phyloP scores from a whole-genome alignment of 306 rosid genomes.

The Rosa multiflora region DNA sequence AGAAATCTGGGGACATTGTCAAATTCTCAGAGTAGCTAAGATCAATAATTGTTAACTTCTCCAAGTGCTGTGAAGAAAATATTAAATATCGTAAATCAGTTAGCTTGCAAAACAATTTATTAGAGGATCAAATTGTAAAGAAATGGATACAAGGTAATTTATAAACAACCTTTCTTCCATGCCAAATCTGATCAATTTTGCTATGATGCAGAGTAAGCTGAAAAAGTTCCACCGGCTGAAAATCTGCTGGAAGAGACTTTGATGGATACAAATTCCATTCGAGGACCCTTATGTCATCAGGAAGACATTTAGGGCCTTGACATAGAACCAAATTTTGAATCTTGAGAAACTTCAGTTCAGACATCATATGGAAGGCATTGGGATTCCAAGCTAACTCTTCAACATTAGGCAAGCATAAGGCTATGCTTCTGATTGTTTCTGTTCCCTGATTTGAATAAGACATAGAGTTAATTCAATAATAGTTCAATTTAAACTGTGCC shows the following conservation, averaged over 20 bases:
- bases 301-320: slow-evolving; percentile 12
- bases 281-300: slow-evolving; percentile 16
- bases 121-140: too few species aligned
- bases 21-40: neutral
- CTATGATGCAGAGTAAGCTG: slow-evolving; percentile 18
- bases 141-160: too few species aligned
- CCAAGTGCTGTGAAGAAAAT: neutral
- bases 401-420: neutral
- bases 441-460: slow-evolving; percentile 20
- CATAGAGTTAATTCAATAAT: neutral
- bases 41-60: neutral
- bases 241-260: slow-evolving; percentile 21
- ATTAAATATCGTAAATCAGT: too few species aligned
- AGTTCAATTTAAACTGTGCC: too few species aligned
- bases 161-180: slow-evolving; percentile 8
- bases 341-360: slow-evolving; percentile 12
- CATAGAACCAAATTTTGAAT: neutral
- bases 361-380: slow-evolving; percentile 23
- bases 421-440: slow-evolving; percentile 24
- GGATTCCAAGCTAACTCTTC: slow-evolving; percentile 1
- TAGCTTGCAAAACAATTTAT: neutral
- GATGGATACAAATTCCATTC: slow-evolving; percentile 30
- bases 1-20: neutral
- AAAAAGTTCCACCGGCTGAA: slow-evolving; percentile 15
- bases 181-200: slow-evolving; percentile 25